These are phyloP conservation scores for Delitschia confertaspora DNA, from an alignment of 495 filamentous ascomycete genomes.

Conservation along the genomic window DNA sequence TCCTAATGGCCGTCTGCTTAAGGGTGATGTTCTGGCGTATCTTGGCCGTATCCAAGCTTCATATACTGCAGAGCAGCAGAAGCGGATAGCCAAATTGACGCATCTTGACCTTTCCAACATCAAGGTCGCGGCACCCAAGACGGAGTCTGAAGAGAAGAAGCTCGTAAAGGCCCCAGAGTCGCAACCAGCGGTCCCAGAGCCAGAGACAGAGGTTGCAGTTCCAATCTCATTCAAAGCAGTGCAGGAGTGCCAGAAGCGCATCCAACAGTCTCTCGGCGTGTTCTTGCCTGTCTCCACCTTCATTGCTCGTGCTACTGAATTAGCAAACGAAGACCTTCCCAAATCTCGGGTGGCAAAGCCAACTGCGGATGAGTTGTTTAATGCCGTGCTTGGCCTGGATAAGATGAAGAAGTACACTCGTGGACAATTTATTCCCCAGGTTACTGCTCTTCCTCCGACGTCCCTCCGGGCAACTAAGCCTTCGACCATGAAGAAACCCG, in stretches of 20 bases:
- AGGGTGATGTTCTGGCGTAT: conserved; percentile 91
- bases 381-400: conserved; percentile 71
- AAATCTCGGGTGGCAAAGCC: conserved; percentile 49
- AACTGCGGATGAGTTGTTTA: conserved; percentile 74
- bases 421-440: conserved; percentile 63
- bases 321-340: conserved; percentile 82
- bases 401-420: conserved; percentile 44
- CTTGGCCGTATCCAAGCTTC: conserved; percentile 63
- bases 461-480: conserved; percentile 26
- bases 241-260: conserved; percentile 65
- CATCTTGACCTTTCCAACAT: conserved; percentile 94
- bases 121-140: conserved; percentile 52
- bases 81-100: conserved; percentile 59
- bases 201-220: conserved; percentile 51
- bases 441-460: conserved; percentile 50
- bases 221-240: conserved; percentile 71
- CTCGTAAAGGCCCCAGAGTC: conserved; percentile 37
- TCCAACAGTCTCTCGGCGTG: conserved; percentile 65
- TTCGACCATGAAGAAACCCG: conserved; percentile 36
- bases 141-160: conserved; percentile 34
- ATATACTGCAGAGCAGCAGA: conserved; percentile 59
- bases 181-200: conserved; percentile 37
- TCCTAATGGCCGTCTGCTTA: conserved; percentile 80
- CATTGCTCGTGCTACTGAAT: conserved; percentile 67
- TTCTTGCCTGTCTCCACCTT: conserved; percentile 80